A percentile compares a stretch with the other conserved stretches of the same genome.
These are phyloP conservation scores for Chrysochromulina parva DNA, from an alignment of 78 protist genomes.

Conservation along the genomic window DNA sequence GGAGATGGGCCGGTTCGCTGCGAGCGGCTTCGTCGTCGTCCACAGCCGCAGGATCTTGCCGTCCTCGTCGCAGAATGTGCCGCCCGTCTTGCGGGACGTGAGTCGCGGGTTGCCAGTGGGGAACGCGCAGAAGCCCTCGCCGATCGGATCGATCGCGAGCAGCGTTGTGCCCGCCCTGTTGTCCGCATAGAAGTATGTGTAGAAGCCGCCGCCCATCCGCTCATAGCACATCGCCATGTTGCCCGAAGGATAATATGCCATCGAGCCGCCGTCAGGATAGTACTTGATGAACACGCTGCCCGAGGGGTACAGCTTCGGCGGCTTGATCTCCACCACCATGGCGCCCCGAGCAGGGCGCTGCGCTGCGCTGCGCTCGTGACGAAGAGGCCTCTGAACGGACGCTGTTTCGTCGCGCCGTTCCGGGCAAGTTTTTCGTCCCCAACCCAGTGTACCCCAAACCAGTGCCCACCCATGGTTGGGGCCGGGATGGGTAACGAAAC, in stretches of 20 bases:
- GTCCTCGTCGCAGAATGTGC: background rate
- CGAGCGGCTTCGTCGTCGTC: background rate
- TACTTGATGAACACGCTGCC: background rate
- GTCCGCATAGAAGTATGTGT: background rate
- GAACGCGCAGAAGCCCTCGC: background rate
- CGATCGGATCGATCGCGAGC: background rate
- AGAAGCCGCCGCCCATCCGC: background rate
- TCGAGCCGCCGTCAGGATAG: background rate
- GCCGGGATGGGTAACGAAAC: too few relatives aligned
- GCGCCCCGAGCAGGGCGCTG: too few relatives aligned
- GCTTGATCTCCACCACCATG: background rate
- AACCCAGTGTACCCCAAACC: too few relatives aligned
- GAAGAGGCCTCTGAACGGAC: too few relatives aligned
- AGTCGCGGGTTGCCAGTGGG: background rate
- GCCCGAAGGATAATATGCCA: background rate
- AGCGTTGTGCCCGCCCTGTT: background rate
- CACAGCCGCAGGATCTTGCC: background rate
- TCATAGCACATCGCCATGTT: background rate
- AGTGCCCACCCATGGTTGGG: too few relatives aligned
- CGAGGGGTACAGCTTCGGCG: background rate
- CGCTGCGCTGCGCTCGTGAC: too few relatives aligned
- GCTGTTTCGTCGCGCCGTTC: too few relatives aligned
- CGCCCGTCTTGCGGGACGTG: background rate
- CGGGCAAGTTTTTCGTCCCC: too few relatives aligned
- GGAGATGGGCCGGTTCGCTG: background rate